Evolutionary conservation across 1,284 basidiomycete genomes (phyloP).

Genomic region (Athelia psychrophila): DNA sequence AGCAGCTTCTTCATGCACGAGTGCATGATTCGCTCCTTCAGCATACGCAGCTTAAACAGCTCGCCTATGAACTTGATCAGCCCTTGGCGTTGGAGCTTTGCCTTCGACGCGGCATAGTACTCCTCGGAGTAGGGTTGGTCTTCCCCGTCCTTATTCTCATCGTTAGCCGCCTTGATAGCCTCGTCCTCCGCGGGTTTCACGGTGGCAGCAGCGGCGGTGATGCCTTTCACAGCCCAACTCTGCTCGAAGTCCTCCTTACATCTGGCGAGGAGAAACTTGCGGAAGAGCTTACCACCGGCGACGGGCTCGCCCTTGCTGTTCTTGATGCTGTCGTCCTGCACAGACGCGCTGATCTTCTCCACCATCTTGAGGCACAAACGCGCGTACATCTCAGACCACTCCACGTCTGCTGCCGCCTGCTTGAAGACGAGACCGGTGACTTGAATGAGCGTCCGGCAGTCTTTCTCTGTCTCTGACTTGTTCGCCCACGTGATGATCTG

Average conservation of each 20-base stretch:
- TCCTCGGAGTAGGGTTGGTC: constrained; percentile 88
- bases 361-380: constrained; percentile 92
- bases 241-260: no score
- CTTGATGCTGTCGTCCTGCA: constrained; percentile 84
- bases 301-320: constrained; percentile 80
- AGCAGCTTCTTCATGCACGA: constrained; percentile 95
- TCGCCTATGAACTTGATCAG: constrained; percentile 98
- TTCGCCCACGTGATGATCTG: constrained; percentile 95
- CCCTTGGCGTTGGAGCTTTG: constrained; percentile 95
- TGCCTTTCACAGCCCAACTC: constrained; percentile 76
- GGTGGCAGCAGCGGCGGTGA: constrained; percentile 57
- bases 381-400: constrained; percentile 96
- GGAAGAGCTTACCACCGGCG: constrained; percentile 89
- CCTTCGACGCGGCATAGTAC: constrained; percentile 91
- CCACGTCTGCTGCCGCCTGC: constrained; percentile 96
- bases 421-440: constrained; percentile 97
- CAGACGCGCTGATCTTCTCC: constrained; percentile 82
- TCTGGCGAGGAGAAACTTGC: no score
- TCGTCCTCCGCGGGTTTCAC: constrained; percentile 55
- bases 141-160: constrained; percentile 37
- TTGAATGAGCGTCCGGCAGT: constrained; percentile 91
- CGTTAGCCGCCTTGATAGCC: constrained; percentile 59
- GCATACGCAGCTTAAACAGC: constrained; percentile 95
- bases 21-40: constrained; percentile 94
- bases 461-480: constrained; percentile 88